Evolutionary conservation across 2,329 filamentous ascomycete species (phyloP).

Genomic region (Colletotrichum musae): DNA sequence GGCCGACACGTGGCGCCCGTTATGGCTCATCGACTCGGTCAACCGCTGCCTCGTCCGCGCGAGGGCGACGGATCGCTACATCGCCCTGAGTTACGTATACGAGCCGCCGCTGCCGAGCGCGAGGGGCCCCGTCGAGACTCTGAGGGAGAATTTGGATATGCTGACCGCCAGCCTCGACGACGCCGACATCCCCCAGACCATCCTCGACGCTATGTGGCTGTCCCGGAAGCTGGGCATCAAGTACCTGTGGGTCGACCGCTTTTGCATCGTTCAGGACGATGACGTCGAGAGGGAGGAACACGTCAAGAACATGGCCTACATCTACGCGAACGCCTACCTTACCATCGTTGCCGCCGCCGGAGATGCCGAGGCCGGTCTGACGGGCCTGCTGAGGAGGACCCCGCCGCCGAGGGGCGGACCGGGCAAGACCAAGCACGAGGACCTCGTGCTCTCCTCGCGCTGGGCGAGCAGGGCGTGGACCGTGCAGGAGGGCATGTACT

Average conservation of each 20-base stretch:
- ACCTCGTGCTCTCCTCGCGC: constrained; percentile 54
- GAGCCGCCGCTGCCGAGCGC: constrained; percentile 47
- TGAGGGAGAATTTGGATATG: constrained; percentile 54
- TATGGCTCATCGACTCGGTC: constrained; percentile 58
- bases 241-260: constrained; percentile 62
- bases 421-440: constrained; percentile 51
- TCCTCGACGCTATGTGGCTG: constrained; percentile 61
- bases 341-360: constrained; percentile 61
- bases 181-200: constrained; percentile 56
- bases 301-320: constrained; percentile 59
- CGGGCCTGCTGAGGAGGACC: constrained; percentile 36
- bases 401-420: constrained; percentile 46
- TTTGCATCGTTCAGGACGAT: constrained; percentile 63
- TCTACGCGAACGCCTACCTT: constrained; percentile 61
- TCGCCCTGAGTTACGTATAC: constrained; percentile 64
- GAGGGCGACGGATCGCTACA: constrained; percentile 56
- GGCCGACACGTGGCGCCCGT: constrained; percentile 54
- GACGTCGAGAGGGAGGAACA: constrained; percentile 56
- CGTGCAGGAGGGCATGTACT: constrained; percentile 59
- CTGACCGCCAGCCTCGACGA: constrained; percentile 54
- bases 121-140: constrained; percentile 48
- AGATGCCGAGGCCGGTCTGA: constrained; percentile 55
- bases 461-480: constrained; percentile 62
- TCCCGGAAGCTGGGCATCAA: constrained; percentile 59
- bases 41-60: constrained; percentile 56